Evolutionary conservation across 2,329 filamentous ascomycete genomes (phyloP).

Genomic region (Clarireedia hainanense): DNA sequence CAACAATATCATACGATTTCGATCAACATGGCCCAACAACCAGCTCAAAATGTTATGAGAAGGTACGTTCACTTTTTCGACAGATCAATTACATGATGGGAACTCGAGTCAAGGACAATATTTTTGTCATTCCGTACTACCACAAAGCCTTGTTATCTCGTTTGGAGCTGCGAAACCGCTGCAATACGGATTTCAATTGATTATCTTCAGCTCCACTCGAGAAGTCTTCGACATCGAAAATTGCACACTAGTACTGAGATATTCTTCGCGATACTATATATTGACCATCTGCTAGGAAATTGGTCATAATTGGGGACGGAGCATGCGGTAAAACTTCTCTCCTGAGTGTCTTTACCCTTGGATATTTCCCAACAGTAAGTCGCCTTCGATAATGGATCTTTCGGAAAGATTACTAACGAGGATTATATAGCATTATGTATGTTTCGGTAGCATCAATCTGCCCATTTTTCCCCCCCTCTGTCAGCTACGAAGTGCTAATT

Average conservation of each 20-base stretch:
- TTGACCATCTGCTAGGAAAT: conserved; percentile 54
- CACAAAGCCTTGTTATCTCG: conserved; percentile 1
- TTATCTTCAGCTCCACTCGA: conserved; percentile 2
- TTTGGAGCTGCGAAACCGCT: not conserved
- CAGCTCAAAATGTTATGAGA: conserved; percentile 37
- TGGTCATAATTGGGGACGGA: conserved; percentile 95
- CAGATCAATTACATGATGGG: not conserved
- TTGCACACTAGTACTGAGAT: not conserved
- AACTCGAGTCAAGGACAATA: not conserved
- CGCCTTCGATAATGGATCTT: conserved; percentile 8
- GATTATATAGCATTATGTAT: conserved; percentile 41
- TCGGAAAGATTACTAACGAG: conserved; percentile 22
- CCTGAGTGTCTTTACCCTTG: conserved; percentile 93
- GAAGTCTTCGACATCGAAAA: not conserved
- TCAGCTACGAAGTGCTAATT: conserved; percentile 36
- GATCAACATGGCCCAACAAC: conserved; percentile 27
- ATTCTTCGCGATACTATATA: not conserved
- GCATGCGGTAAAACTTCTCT: conserved; percentile 98
- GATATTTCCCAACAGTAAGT: conserved; percentile 94
- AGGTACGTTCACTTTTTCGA: conserved; percentile 28
- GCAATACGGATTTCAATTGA: not conserved
- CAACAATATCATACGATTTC: not conserved
- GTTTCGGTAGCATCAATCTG: conserved; percentile 4
- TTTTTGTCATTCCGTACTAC: not conserved
- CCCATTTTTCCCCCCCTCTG: not conserved